Base-by-base conservation (phyloP, 352 stramenopile genomes). In the Peronospora tabacina region DNA sequence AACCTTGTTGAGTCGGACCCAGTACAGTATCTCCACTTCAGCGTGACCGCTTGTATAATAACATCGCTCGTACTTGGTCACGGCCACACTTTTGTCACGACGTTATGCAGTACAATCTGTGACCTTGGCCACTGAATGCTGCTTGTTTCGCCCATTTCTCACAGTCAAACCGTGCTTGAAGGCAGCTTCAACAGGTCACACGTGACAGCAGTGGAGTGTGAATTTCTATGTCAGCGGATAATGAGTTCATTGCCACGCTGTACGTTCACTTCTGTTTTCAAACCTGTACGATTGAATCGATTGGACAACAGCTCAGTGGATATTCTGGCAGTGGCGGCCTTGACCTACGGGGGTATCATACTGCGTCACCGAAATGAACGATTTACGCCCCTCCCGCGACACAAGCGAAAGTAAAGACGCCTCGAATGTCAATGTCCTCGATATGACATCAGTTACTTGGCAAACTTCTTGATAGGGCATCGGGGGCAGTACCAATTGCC, bases 401-500 rank as follows among this genome's bases (percentile, higher is more conserved):
- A 36, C 32, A 12, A 36, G 17, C 11, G 11, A 11, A n/a, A 44
- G 36, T 38, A 45, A 44, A 38, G 5, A 44, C 45, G 32, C 15
- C 17, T 30, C 17, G 29, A 41, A 34, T 49, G 37, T n/a, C 41
- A 48, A 46, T 11, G 19, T 45, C 35, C 34, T 45, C 39, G 33
- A 43, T 26, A 22, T 26, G 26, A 44, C 85, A 49, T n/a, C 46
- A 48, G 39, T 35, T 65, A 63, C 54, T 57, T 54, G 30, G 40
- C 50, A 38, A 81, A 22, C 19, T 71, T 73, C 58, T 75, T 66
- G 41, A 81, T 20, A 9, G 77, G 80, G 36, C 83, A 94, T 44
- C 62, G 65, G 7, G 67, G 69, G 55, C 83, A 94, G 62, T 83
- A 92, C 83, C 83, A 94, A 49, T 91, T 79, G 17, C 75, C 78